Evolutionary conservation across 495 filamentous ascomycete species (phyloP), one percentile per base, ranked within the genome.

Genomic region (Penicillium desertorum): DNA sequence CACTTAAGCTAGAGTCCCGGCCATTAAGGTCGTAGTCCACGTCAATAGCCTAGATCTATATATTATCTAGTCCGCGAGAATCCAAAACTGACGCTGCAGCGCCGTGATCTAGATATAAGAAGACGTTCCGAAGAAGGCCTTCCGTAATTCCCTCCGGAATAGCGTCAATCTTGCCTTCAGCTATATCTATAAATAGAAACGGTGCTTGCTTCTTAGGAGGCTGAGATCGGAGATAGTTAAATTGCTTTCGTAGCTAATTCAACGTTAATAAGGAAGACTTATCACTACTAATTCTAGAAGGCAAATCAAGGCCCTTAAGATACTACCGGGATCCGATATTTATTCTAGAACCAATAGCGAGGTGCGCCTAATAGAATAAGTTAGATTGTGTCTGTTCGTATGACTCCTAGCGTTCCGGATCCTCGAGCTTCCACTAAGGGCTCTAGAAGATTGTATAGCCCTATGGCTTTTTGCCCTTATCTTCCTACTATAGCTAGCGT

Each of bases 1-100:
- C 42, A 20, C 42, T 54, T 4, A 34, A 37, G 30, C 19, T n/a
- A n/a, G n/a, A n/a, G 41, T 36, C 20, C 17, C 10, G n/a, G 19
- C 22, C 37, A 11, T 54, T 10, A 25, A 1, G 25, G 11, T 30
- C 51, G 10, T 32, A 54, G 39, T 45, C 51, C 3, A 19, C 42
- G 23, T 54, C 51, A 19, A 54, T 11, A 23, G 51, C 42, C 51
- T 42, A 54, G 51, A 54, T 54, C 51, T 42, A 54, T 25, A 20
- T 16, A 36, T 17, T 16, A 23, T 45, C 27, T 27, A 42, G 39
- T 16, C 43, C 34, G 17, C 17, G 51, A 29, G n/a, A 32, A 20
- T 54, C 42, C 5, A 36, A 25, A 14, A 54, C 41, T 20, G 51
- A 54, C 11, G 39, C 51, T 17, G 51, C 42, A 36, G 51, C 9